These are phyloP conservation scores for Wallacemonas collosoma DNA, from an alignment of 208 protist species.

Conservation along the genomic window DNA sequence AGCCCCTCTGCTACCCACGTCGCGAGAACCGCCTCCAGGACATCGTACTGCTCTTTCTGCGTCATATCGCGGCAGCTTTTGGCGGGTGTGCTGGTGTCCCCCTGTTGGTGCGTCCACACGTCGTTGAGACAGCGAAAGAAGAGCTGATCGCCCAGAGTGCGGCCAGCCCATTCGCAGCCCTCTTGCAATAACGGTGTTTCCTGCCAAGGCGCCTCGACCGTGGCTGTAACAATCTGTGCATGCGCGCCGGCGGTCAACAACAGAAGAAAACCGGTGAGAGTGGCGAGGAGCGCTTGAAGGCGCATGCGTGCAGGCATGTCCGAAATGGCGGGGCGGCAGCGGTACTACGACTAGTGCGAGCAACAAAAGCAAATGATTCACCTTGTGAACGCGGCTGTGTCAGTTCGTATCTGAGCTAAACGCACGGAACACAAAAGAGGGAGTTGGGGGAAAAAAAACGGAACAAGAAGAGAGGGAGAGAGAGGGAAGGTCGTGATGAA, in stretches of 20 bases:
- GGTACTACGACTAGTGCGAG: background rate
- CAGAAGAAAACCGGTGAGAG: constrained; percentile 1
- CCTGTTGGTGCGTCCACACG: constrained; percentile 23
- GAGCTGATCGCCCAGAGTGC: constrained; percentile 20
- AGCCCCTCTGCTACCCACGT: constrained; percentile 12
- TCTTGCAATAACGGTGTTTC: constrained; percentile 69
- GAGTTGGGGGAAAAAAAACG: too few species aligned
- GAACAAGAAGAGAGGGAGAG: too few species aligned
- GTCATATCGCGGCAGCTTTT: constrained; percentile 27
- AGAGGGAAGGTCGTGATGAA: too few species aligned
- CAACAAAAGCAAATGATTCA: too few species aligned
- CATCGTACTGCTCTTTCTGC: constrained; percentile 40
- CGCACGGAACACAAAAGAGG: too few species aligned
- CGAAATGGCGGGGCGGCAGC: background rate
- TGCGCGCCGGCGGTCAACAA: background rate
- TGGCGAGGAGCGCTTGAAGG: background rate
- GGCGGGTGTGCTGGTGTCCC: background rate
- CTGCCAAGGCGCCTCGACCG: constrained; percentile 59
- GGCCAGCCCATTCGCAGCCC: constrained; percentile 55
- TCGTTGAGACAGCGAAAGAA: constrained; percentile 59
- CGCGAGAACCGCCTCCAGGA: constrained; percentile 23
- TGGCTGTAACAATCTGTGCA: constrained; percentile 47
- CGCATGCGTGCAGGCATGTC: too few species aligned
- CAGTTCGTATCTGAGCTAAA: too few species aligned
- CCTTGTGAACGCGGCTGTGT: too few species aligned